phyloP scores from a whole-genome alignment of 108 stramenopile species.

The Skeletonema tropicum region DNA sequence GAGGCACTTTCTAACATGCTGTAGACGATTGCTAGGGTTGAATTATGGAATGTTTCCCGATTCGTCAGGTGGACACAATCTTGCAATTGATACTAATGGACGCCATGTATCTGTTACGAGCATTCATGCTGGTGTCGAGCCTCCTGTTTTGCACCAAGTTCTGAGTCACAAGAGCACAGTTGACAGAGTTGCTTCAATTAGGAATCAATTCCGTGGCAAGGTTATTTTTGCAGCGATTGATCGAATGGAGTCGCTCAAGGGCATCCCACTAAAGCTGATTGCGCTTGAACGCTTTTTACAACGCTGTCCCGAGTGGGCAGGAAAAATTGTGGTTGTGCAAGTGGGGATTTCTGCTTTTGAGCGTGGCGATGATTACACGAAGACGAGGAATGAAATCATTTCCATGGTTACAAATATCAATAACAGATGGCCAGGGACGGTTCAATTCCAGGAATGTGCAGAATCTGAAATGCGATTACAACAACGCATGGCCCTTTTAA shows the following conservation, averaged over 20 bases:
- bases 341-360: constrained; percentile 89
- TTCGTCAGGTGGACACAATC: constrained; percentile 80
- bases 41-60: constrained; percentile 94
- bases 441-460: constrained; percentile 89
- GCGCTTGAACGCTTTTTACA: constrained; percentile 92
- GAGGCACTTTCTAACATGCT: constrained; percentile 97
- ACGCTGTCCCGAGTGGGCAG: constrained; percentile 88
- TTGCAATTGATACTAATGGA: constrained; percentile 93
- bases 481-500: constrained; percentile 86
- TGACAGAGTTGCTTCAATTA: constrained; percentile 58
- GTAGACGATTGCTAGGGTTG: constrained; percentile 94
- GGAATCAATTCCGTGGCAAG: constrained; percentile 79
- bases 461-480: constrained; percentile 80
- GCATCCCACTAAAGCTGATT: constrained; percentile 94
- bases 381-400: constrained; percentile 79
- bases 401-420: constrained; percentile 85
- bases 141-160: constrained; percentile 84
- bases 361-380: constrained; percentile 87
- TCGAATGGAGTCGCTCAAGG: constrained; percentile 93
- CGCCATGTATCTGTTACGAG: constrained; percentile 92
- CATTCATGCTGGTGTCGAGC: constrained; percentile 97
- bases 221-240: constrained; percentile 93
- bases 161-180: constrained; percentile 65
- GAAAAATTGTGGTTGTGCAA: constrained; percentile 96
- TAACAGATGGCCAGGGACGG: constrained; percentile 80